Evolutionary conservation across 768 basidiomycete species (phyloP).

Genomic region (Suillus paluster): DNA sequence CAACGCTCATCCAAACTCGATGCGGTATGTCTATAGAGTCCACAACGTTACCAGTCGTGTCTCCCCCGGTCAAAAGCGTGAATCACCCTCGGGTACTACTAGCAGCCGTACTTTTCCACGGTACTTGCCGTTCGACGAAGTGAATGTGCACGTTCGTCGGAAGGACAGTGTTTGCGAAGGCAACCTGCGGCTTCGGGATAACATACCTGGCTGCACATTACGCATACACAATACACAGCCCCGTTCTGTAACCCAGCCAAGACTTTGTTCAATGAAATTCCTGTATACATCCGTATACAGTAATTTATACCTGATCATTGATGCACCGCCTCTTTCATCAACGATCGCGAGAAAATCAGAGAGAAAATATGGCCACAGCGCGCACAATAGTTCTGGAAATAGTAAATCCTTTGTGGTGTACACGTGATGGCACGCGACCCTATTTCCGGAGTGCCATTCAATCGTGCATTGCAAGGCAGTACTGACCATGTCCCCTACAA

Average conservation of each 20-base stretch:
- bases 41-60: not conserved
- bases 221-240: too few relatives aligned
- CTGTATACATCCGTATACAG: not conserved
- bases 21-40: not conserved
- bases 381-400: not conserved
- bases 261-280: not conserved
- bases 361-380: not conserved
- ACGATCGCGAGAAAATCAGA: slow-evolving; percentile 8
- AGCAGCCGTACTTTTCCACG: not conserved
- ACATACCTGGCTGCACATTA: not conserved
- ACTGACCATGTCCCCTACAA: not conserved
- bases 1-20: not conserved
- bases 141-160: not conserved
- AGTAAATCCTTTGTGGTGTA: not conserved
- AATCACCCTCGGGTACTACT: not conserved
- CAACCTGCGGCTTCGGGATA: not conserved
- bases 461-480: not conserved
- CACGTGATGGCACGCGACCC: not conserved
- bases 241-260: not conserved
- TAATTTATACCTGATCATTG: slow-evolving; percentile 1
- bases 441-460: not conserved
- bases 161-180: not conserved
- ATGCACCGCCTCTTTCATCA: slow-evolving; percentile 8
- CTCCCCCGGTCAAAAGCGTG: not conserved
- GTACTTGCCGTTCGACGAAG: not conserved